Base-by-base conservation (phyloP, 2,329 filamentous ascomycete species). In the Cladosporium austrohemisphaericum region DNA sequence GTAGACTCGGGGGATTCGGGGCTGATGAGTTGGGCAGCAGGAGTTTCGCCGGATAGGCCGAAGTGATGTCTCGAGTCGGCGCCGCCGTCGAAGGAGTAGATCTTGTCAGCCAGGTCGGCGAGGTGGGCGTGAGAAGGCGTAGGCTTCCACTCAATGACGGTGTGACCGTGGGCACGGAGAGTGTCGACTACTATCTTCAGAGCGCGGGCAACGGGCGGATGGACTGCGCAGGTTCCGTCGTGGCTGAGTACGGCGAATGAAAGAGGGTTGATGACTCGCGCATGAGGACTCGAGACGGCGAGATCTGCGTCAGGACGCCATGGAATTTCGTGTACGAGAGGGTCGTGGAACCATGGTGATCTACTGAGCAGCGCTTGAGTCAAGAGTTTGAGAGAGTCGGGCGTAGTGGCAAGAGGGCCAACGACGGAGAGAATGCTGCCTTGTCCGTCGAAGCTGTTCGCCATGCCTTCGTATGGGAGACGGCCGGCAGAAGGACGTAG, bases 281-380 rank as follows among this genome's bases (percentile, higher is more conserved):
- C 47, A 13, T 60, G 48, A 6, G 58, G 60, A 35, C 63, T 58
- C 16, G 55, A 54, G 16, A 62, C 45, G 11, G 76, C 70, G 2
- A 74, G 62, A 23, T 70, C 63, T 11, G 65, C 59, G 3, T 77
- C 71, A 19, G 75, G 65, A 2, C 83, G 75, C 77, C 83, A 88
- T 0, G 84, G 84, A 1, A 88, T 70, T 16, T 85, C 80, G 32
- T 81, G 67, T 0, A 84, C 81, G 0, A 82, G 67, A 0, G 85
- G 84, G 61, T 88, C 85, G 54, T 78, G 68, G 1, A 80, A 65
- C 85, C 85, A 88, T 0, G 85, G 85, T 46, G 79, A 58, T 25
- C 75, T 75, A 10, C 69, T 70, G 1, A 89, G 67, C 2, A 87
- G 61, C 0, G 76, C 68, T 57, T 80, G 75, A 2, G 81, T 72